Conservation (phyloP, 2,329 filamentous ascomycete genomes). For the Aspergillus ibericus region DNA sequence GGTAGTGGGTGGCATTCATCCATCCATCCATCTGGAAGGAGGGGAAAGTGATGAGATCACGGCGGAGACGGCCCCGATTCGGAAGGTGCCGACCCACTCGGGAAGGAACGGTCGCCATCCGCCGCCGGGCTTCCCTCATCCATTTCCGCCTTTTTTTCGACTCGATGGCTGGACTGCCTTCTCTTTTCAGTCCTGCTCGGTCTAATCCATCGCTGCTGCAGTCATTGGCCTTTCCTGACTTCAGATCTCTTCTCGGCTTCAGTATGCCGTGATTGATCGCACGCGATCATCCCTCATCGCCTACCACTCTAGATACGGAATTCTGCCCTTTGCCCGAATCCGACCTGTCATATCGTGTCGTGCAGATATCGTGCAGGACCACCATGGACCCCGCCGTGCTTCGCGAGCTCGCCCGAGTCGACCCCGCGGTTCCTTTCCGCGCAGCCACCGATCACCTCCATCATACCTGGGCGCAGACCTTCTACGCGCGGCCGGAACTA, state of each 20-base stretch:
- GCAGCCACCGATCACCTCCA: constrained; percentile 72
- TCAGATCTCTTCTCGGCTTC: neutral
- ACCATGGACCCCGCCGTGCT: constrained; percentile 49
- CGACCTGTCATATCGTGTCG: neutral
- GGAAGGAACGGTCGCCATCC: neutral
- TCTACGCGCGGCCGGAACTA: constrained; percentile 83
- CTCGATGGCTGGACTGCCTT: neutral
- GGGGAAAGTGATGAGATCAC: neutral
- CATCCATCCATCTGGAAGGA: neutral
- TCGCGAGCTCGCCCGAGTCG: constrained; percentile 58
- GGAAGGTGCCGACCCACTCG: neutral
- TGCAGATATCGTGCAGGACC: neutral
- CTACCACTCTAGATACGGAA: neutral
- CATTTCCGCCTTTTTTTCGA: neutral
- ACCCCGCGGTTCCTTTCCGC: constrained; percentile 71
- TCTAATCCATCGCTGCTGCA: neutral
- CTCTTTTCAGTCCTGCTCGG: neutral
- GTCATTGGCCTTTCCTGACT: neutral
- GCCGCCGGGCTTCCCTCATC: neutral
- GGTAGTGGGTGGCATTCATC: neutral
- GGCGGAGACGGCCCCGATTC: no score
- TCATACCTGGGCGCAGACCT: constrained; percentile 93
- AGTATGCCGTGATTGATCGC: constrained; percentile 5
- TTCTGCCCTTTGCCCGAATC: neutral
- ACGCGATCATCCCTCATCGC: neutral